phyloP scores from a whole-genome alignment of 805 yeast species.

The Sugiyamaella smithiae region DNA sequence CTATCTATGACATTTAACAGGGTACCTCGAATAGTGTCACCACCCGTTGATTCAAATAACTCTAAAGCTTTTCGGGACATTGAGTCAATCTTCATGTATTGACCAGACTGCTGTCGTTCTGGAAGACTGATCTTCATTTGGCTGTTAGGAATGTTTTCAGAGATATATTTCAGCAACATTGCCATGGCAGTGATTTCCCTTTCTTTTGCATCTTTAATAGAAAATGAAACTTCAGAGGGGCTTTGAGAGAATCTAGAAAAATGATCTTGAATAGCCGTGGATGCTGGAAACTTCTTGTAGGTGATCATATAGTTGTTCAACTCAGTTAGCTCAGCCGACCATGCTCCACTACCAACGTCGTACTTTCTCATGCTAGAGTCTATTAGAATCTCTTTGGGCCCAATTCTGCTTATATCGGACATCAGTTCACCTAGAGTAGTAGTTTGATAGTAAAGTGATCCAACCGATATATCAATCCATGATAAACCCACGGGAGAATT shows the following conservation, averaged over 20 bases:
- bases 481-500: slow-evolving; percentile 62
- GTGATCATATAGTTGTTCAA: slow-evolving; percentile 60
- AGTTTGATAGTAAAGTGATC: slow-evolving; percentile 68
- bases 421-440: slow-evolving; percentile 57
- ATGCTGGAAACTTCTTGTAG: slow-evolving; percentile 45
- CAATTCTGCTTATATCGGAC: slow-evolving; percentile 71
- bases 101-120: slow-evolving; percentile 47
- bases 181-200: slow-evolving; percentile 58
- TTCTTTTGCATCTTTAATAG: slow-evolving; percentile 25
- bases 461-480: slow-evolving; percentile 89
- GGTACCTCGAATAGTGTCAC: slow-evolving; percentile 62
- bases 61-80: slow-evolving; percentile 47
- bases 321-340: slow-evolving; percentile 59
- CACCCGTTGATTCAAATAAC: slow-evolving; percentile 49
- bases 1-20: slow-evolving; percentile 64
- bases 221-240: slow-evolving; percentile 16
- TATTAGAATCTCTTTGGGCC: slow-evolving; percentile 76
- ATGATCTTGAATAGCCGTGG: slow-evolving; percentile 39
- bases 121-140: slow-evolving; percentile 68
- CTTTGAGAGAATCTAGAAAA: slow-evolving; percentile 41
- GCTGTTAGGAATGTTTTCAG: slow-evolving; percentile 68
- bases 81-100: slow-evolving; percentile 74
- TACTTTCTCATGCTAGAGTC: slow-evolving; percentile 21
- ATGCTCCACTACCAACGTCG: slow-evolving; percentile 44
- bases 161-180: slow-evolving; percentile 63